Evolutionary conservation across 169 alveolate genomes (phyloP), one percentile per base, ranked within the genome.

Genomic region (Eimeria falciformis): DNA sequence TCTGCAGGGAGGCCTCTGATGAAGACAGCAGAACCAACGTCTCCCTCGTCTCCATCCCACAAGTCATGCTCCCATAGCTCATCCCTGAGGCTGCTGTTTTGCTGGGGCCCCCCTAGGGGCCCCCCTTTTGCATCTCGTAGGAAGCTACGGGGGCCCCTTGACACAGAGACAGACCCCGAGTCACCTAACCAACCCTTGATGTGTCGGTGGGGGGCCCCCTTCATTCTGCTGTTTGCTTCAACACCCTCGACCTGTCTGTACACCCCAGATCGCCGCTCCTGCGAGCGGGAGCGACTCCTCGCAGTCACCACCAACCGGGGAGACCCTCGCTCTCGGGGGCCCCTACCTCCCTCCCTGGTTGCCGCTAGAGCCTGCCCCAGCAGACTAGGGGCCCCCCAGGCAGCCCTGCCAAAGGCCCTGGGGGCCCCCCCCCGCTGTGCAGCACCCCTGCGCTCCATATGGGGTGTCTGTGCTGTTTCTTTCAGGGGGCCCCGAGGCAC

Each of bases 281-380:
- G 62, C 62, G 62, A 50, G 14, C 62, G 62, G n/a, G 62, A 50
- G 62, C 62, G 62, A 7, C 62, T 50, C 62, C 62, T 50, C n/a
- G 7, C n/a, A 11, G 62, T 11, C 7, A 50, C 14, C 7, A 50
- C 62, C 62, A 7, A 14, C 62, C 62, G 62, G 62, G 62, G 62
- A 14, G n/a, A 7, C 62, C 62, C 62, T 14, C 62, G n/a, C 14
- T 7, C 62, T 7, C 14, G n/a, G 14, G 62, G 14, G 62, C 62
- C 62, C n/a, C n/a, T 11, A 11, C n/a, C n/a, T 7, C 62, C 62
- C n/a, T 50, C 62, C 62, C 62, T 50, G 62, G 62, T 14, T 11
- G 62, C 62, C 7, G 62, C 62, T 50, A 50, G 62, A 7, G 62
- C 62, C 62, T 50, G 62, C 7, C 62, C 62, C 7, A 50, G 62